Percentiles rank a stretch among this genome's conserved stretches.
These are phyloP conservation scores for Ogataea salicorniae DNA, from an alignment of 805 yeast species.

Conservation along the genomic window DNA sequence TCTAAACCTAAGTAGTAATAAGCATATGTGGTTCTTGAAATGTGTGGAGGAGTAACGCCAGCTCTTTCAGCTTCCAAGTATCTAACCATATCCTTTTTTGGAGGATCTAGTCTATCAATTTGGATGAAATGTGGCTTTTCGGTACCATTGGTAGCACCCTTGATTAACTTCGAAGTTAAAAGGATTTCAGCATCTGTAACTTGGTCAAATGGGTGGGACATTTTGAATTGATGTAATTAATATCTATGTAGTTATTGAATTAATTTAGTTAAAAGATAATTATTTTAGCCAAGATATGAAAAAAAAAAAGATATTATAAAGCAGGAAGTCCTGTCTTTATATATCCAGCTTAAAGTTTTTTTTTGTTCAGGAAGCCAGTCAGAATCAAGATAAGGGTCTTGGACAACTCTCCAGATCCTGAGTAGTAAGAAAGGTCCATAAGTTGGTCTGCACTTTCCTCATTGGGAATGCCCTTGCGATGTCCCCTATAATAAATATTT, in stretches of 20 bases:
- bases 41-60: constrained; percentile 47
- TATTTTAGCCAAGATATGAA: no score
- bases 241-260: no score
- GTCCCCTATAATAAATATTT: background rate
- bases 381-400: no score
- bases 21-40: constrained; percentile 64
- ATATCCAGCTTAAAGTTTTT: no score
- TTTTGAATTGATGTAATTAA: background rate
- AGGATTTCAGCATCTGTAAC: constrained; percentile 54
- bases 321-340: no score
- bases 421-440: no score
- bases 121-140: constrained; percentile 59
- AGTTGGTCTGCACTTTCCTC: constrained; percentile 30
- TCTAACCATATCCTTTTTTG: constrained; percentile 64
- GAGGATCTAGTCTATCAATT: constrained; percentile 71
- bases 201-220: constrained; percentile 53
- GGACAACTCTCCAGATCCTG: no score
- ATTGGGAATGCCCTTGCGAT: constrained; percentile 24
- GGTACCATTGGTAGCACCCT: constrained; percentile 48
- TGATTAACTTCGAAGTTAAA: constrained; percentile 53
- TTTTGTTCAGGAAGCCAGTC: no score
- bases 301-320: no score
- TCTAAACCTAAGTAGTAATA: constrained; percentile 54
- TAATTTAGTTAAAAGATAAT: no score
- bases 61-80: constrained; percentile 63